Percentiles rank a stretch among this genome's conserved stretches.
Evolutionary conservation across 2,329 filamentous ascomycete genomes (phyloP).

Genomic region (Aspergillus alliaceus): DNA sequence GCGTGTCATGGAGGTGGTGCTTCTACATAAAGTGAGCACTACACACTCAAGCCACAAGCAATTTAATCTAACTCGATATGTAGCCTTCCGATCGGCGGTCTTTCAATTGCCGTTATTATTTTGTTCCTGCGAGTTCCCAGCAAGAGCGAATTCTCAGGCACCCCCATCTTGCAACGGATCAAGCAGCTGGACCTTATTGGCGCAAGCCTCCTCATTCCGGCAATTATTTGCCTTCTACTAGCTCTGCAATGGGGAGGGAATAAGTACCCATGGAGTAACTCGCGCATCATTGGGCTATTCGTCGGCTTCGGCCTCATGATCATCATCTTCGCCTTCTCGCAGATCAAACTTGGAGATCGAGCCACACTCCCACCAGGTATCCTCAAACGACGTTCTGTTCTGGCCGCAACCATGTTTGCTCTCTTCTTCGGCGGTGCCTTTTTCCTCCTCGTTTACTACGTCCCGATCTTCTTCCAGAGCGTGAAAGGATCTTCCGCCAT

Average conservation of each 20-base stretch:
- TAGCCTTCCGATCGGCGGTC: constrained; percentile 40
- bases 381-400: constrained; percentile 47
- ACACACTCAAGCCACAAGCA: too few relatives aligned
- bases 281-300: constrained; percentile 24
- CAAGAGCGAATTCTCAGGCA: constrained; percentile 27
- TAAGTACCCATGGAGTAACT: constrained; percentile 21
- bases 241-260: constrained; percentile 26
- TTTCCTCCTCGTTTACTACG: constrained; percentile 42
- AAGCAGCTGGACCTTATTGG: constrained; percentile 40
- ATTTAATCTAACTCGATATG: too few relatives aligned
- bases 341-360: constrained; percentile 49
- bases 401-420: constrained; percentile 31
- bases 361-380: constrained; percentile 53
- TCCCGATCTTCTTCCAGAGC: constrained; percentile 51
- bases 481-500: constrained; percentile 44
- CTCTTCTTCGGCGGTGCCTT: constrained; percentile 40
- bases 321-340: constrained; percentile 45
- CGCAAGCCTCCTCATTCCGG: constrained; percentile 29
- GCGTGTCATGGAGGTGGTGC: constrained; percentile 42
- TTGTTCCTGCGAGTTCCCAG: constrained; percentile 48
- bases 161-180: constrained; percentile 41
- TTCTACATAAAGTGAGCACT: constrained; percentile 43
- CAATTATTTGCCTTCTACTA: constrained; percentile 22
- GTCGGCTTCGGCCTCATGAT: constrained; percentile 27
- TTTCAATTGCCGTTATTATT: constrained; percentile 47